Conservation (phyloP, 768 basidiomycete species). For the Lentinula boryana region DNA sequence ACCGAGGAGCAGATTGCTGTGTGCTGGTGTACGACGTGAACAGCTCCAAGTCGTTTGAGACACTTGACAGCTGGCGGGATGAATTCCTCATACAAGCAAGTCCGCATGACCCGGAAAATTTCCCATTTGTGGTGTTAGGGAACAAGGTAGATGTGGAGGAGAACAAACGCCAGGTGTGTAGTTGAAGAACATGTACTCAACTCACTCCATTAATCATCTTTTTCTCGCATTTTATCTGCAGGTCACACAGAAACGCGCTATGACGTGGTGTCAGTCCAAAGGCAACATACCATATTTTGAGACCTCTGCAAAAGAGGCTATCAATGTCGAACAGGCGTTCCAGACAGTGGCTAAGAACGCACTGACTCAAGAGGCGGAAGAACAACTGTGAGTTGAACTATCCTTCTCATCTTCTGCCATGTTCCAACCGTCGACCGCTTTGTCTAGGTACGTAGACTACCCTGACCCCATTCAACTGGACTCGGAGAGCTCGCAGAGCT, state of each 20-base stretch:
- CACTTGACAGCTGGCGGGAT: slow-evolving; percentile 98
- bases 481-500: slow-evolving; percentile 84
- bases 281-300: slow-evolving; percentile 99
- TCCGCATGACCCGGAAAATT: slow-evolving; percentile 98
- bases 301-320: slow-evolving; percentile 99
- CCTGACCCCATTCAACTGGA: slow-evolving; percentile 98
- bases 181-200: not conserved
- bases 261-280: slow-evolving; percentile 99
- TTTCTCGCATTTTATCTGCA: slow-evolving; percentile 21
- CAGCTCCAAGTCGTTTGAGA: slow-evolving; percentile 97
- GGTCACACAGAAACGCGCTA: slow-evolving; percentile 99
- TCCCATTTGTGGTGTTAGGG: slow-evolving; percentile 98
- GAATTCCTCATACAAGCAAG: slow-evolving; percentile 99
- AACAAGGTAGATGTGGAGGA: slow-evolving; percentile 99
- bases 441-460: slow-evolving; percentile 88
- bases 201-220: slow-evolving; percentile 4
- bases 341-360: slow-evolving; percentile 99
- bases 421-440: slow-evolving; percentile 7
- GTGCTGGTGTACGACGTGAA: slow-evolving; percentile 99
- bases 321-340: slow-evolving; percentile 99
- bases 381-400: slow-evolving; percentile 67
- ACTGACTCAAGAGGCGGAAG: slow-evolving; percentile 93
- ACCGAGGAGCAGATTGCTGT: slow-evolving; percentile 98
- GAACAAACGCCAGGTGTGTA: slow-evolving; percentile 86
- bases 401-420: slow-evolving; percentile 8